Base-by-base conservation (phyloP, 2,329 filamentous ascomycete genomes). In the Metarhizium robertsii region DNA sequence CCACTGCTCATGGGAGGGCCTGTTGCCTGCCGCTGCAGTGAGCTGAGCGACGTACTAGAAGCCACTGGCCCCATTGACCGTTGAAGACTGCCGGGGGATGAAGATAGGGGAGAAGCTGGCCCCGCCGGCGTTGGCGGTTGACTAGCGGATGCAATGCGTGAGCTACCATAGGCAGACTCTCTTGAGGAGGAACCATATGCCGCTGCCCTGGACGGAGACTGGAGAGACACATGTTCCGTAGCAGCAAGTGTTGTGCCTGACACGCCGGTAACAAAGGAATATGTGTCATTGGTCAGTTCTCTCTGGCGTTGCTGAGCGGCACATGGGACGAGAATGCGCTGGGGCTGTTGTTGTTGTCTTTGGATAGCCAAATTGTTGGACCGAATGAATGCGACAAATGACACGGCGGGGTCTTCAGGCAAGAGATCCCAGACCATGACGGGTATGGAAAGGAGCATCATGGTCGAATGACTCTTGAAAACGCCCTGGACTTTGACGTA, bases 401-500 rank as follows among this genome's bases (percentile, higher is more conserved):
- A 78, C 49, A 78, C 80, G 0, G 80, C 80, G 30, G 73, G 75
- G 53, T 83, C 73, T 40, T 83, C 79, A 0, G 80, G 80, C 0
- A 84, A 69, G 47, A 84, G 67, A 59, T 83, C 78, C 81, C 81
- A 84, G 3, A 84, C 70, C 67, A 79, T 79, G 11, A 84, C 76
- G 0, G 81, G 81, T 63, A 84, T 71, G 0, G 81, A 84, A 2
- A 84, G 66, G 6, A 84, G 66, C 6, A 84, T 71, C 46, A 84
- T 66, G 0, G 78, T 84, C 0, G 81, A 84, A 61, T 83, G 79
- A 52, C 80, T 84, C 62, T 81, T 81, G 66, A 83, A 84, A 1
- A 83, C 74, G 8, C 79, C 80, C 61, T 84, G 80, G 6, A 84
- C 75, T 61, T 81, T 81, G 65, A 82, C 79, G 59, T 82, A 79